Base-by-base conservation (phyloP, 1,284 basidiomycete genomes). In the Malassezia slooffiae region DNA sequence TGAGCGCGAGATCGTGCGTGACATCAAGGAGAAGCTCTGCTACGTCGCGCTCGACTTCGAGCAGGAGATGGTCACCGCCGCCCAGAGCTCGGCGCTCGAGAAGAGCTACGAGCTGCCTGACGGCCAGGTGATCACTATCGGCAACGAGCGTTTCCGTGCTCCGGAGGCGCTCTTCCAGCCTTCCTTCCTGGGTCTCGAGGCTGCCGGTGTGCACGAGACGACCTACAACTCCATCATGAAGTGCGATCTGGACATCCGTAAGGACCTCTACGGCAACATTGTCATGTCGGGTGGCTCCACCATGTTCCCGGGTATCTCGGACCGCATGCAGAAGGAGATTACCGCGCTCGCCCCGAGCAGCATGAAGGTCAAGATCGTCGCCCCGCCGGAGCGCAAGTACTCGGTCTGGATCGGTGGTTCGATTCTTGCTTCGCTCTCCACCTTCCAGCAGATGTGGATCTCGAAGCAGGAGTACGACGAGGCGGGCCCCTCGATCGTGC, bases 391-490 rank as follows among this genome's bases (percentile, higher is more conserved):
- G 62, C 51, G 66, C 31, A 69, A 69, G 60, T 69, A 69, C 60
- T 86, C 85, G 43, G 90, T 93, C 74, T 96, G 90, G 90, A 96
- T 96, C 70, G 90, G 91, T 79, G 90, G 91, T 66, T 93, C 88
- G 55, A 96, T 96, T 72, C 77, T 95, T 55, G 87, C 88, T 28
- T 93, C 89, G 47, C 80, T 95, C 47, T 84, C 81, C 61, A 95
- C 90, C 57, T 95, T 95, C 87, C 89, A 93, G 77, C 76, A 76
- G 71, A 72, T 86, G 66, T 87, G 85, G 85, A 82, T 82, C 76
- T 84, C 83, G 55, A 90, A 89, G 77, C 83, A 88, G 54, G 66
- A 69, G 62, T 69, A 69, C 64, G 66, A 69, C 62, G 66, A 69
- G 58, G 43, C 49, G 30, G 63, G 63, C 38, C 63, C 63, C 39